Evolutionary conservation across 257 asterid genomes (phyloP).

Genomic region (Rehmannia glutinosa): DNA sequence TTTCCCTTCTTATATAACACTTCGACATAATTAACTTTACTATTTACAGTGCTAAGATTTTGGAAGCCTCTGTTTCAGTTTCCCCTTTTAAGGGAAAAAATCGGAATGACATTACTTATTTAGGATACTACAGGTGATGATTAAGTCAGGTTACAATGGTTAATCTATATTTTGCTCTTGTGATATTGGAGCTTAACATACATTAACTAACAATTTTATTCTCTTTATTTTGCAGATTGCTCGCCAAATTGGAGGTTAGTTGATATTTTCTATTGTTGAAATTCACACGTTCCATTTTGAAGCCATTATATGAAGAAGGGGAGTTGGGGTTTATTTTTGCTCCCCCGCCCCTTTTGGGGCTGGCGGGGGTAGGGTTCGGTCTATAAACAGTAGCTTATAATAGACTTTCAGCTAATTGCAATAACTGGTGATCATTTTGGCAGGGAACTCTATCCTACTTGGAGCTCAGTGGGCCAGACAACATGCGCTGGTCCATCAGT

Average conservation of each 20-base stretch:
- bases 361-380: too few relatives aligned
- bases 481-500: constrained; percentile 24
- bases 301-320: background rate
- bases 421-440: constrained; percentile 10
- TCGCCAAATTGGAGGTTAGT: constrained; percentile 48
- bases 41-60: too few relatives aligned
- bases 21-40: background rate
- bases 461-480: constrained; percentile 26
- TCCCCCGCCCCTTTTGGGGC: too few relatives aligned
- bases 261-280: constrained; percentile 11
- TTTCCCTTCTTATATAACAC: background rate
- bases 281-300: constrained; percentile 2
- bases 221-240: constrained; percentile 41
- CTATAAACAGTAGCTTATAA: background rate
- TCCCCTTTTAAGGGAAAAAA: background rate
- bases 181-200: too few relatives aligned
- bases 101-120: constrained; percentile 4
- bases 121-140: constrained; percentile 12
- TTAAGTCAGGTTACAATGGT: constrained; percentile 6
- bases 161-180: background rate
- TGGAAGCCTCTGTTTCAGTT: background rate
- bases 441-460: constrained; percentile 44
- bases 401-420: constrained; percentile 1
- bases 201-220: too few relatives aligned
- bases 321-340: background rate